Conservation (phyloP, 78 protist species). For the Paratrimastix pyriformis region DNA sequence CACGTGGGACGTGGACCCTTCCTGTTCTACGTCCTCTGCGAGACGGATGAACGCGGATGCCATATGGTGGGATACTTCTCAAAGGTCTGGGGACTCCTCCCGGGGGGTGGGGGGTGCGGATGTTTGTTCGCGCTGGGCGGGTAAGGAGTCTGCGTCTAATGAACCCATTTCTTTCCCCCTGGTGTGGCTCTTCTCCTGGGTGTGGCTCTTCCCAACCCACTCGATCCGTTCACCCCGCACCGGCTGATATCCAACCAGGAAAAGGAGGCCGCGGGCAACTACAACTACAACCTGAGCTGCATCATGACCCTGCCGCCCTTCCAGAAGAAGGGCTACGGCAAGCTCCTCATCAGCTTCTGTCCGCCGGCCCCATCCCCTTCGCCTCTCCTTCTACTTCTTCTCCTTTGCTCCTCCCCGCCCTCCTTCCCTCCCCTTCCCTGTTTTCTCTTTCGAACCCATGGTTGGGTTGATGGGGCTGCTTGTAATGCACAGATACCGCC, state of each 20-base stretch:
- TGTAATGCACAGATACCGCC: not conserved
- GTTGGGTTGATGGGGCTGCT: not conserved
- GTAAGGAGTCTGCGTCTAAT: not conserved
- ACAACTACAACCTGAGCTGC: constrained; percentile 1
- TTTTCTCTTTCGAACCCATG: not conserved
- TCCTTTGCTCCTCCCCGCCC: not conserved
- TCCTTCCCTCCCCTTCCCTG: not conserved
- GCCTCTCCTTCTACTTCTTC: not conserved
- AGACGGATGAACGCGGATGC: not conserved
- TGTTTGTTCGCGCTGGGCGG: no score
- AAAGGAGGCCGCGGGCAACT: not conserved
- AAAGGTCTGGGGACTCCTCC: not conserved
- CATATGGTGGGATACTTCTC: constrained; percentile 17
- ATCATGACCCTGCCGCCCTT: constrained; percentile 55
- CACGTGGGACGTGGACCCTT: constrained; percentile 5
- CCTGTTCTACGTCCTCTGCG: constrained; percentile 8
- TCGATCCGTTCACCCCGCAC: no score
- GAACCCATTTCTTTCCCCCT: not conserved
- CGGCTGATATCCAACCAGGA: no score
- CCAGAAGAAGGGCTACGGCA: constrained; percentile 89
- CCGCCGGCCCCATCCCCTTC: not conserved
- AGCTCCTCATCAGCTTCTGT: constrained; percentile 71
- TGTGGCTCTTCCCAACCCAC: no score
- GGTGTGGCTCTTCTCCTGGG: not conserved
- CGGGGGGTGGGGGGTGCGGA: no score